Evolutionary conservation across 2,329 filamentous ascomycete genomes (phyloP).

Genomic region (Tetracladium maxilliforme): DNA sequence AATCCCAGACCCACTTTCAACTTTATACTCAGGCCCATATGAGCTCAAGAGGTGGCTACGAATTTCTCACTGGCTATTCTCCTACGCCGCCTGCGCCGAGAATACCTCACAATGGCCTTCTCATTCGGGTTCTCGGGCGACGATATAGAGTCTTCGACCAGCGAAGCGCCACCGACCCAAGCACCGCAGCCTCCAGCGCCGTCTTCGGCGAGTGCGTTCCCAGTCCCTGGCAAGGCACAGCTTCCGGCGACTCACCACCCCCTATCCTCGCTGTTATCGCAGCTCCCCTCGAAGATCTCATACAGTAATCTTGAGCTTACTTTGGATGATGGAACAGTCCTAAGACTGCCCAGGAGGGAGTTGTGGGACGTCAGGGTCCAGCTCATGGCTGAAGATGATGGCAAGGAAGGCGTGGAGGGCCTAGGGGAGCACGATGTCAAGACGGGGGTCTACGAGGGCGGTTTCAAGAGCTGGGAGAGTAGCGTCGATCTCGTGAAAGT

Average conservation of each 20-base stretch:
- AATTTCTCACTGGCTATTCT: no score
- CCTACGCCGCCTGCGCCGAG: background rate
- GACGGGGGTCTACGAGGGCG: constrained; percentile 73
- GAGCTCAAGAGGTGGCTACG: no score
- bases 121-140: constrained; percentile 46
- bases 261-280: constrained; percentile 32
- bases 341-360: constrained; percentile 56
- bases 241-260: constrained; percentile 37
- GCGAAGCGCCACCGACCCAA: no score
- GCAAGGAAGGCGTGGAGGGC: constrained; percentile 29
- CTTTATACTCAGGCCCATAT: no score
- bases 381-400: constrained; percentile 60
- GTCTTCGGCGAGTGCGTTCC: constrained; percentile 49
- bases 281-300: constrained; percentile 59
- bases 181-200: no score
- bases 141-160: constrained; percentile 45
- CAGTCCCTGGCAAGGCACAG: constrained; percentile 44
- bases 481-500: constrained; percentile 66
- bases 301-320: constrained; percentile 47
- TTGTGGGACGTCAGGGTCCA: constrained; percentile 72
- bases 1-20: no score
- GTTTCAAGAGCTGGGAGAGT: constrained; percentile 85
- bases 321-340: constrained; percentile 36
- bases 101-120: constrained; percentile 13
- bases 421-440: constrained; percentile 61